Base-by-base conservation (phyloP, 441 rosid genomes). In the Pelargonium citronellum region DNA sequence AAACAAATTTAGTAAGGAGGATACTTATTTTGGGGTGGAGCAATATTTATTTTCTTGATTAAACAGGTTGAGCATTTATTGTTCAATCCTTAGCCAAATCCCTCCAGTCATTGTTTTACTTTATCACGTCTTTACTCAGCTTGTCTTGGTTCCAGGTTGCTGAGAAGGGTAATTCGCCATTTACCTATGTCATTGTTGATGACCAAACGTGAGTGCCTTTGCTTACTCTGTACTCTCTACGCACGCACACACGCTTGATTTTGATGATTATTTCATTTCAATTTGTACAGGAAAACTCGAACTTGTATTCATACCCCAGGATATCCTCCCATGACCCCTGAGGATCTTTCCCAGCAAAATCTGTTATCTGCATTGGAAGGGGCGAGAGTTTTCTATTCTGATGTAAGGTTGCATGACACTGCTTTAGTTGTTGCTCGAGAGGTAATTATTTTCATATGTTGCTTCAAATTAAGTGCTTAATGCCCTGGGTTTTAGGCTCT, bases 281-380 rank as follows among this genome's bases (percentile, higher is more conserved):
- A 64, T 5, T 64, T 11, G 67, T 43, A 19, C 83, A 94, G 99
- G 86, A 87, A 89, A 82, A 89, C 99, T 55, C 94, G 99, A 20
- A 94, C 97, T 20, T 94, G 99, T 73, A 94, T 91, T 68, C 93
- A 90, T 77, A 91, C 96, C 22, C 89, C 94, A 16, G 97, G 97
- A 67, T 39, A 85, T 67, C 97, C 97, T 68, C 92, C 89, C 34
- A 82, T 85, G 87, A 58, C 69, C 24, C 86, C 87, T 0, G 81
- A 81, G 69, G 99, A 94, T 63, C 89, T 91, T 71, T 75, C 91
- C 58, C 78, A 72, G 7, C 76, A 91, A 71, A 81, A 64, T 61
- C 71, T 94, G 75, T 70, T 69, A 67, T 81, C 95, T 71, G 94
- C 89, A 65, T 67, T 94, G 65, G 83, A 84, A 71, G 87, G 83